phyloP scores from a whole-genome alignment of 345 rosid genomes.

The Hevea brasiliensis region DNA sequence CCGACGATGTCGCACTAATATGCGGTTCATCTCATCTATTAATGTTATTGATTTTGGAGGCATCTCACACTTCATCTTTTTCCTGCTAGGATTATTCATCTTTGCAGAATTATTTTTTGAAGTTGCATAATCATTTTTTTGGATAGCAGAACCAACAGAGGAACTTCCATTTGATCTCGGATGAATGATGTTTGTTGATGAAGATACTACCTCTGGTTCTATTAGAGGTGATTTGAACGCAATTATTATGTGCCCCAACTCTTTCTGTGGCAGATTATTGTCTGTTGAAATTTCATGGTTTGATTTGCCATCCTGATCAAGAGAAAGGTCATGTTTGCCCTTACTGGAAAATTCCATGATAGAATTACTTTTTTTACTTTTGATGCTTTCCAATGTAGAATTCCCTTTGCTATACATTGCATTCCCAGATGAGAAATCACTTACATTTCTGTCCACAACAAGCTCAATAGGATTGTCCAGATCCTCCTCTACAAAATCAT shows the following conservation, averaged over 20 bases:
- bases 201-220: slow-evolving; percentile 14
- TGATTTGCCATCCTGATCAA: slow-evolving; percentile 30
- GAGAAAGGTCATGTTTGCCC: slow-evolving; percentile 16
- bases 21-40: slow-evolving; percentile 61
- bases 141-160: slow-evolving; percentile 20
- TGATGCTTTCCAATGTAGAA: slow-evolving; percentile 6
- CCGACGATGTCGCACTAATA: slow-evolving; percentile 48
- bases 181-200: slow-evolving; percentile 12
- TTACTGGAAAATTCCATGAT: slow-evolving; percentile 29
- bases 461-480: slow-evolving; percentile 22
- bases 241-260: slow-evolving; percentile 4
- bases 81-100: slow-evolving; percentile 37
- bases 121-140: slow-evolving; percentile 14
- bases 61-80: slow-evolving; percentile 58
- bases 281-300: slow-evolving; percentile 16
- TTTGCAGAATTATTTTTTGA: slow-evolving; percentile 29
- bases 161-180: slow-evolving; percentile 34
- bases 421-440: slow-evolving; percentile 17
- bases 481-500: slow-evolving; percentile 18
- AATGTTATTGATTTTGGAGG: slow-evolving; percentile 78
- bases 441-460: slow-evolving; percentile 25
- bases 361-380: slow-evolving; percentile 32
- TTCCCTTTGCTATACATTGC: slow-evolving; percentile 1
- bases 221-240: slow-evolving; percentile 14
- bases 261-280: slow-evolving; percentile 18